phyloP scores from a whole-genome alignment of 2,329 filamentous ascomycete genomes.

The Claviceps quebecensis region DNA sequence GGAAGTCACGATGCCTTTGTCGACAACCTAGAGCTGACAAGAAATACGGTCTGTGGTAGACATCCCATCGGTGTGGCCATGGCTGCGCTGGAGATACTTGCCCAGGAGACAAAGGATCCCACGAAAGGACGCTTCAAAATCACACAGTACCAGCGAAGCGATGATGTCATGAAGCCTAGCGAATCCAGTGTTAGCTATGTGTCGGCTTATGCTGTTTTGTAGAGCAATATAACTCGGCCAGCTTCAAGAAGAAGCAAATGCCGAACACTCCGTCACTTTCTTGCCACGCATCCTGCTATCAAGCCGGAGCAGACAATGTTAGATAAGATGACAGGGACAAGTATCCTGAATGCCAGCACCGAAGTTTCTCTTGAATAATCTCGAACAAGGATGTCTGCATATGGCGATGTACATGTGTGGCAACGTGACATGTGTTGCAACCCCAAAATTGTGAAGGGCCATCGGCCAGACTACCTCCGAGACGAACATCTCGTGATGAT shows the following conservation, averaged over 20 bases:
- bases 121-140: conserved; percentile 55
- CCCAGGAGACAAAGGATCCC: conserved; percentile 23
- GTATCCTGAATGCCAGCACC: background rate
- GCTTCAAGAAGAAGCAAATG: background rate
- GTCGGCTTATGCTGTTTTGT: conserved; percentile 74
- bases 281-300: background rate
- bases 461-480: background rate
- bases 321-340: too few species aligned
- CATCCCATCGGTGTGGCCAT: conserved; percentile 91
- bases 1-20: conserved; percentile 61
- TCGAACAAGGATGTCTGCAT: too few species aligned
- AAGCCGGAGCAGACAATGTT: background rate
- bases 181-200: conserved; percentile 94
- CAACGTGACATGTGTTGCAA: too few species aligned
- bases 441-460: background rate
- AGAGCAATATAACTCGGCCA: background rate
- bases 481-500: too few species aligned
- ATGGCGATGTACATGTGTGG: too few species aligned
- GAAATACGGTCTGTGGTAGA: conserved; percentile 85
- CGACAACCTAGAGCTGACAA: conserved; percentile 52
- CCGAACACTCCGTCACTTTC: background rate
- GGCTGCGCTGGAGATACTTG: conserved; percentile 64
- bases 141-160: conserved; percentile 77
- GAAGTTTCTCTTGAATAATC: background rate
- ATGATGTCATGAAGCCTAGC: conserved; percentile 47